These are phyloP conservation scores for Penicillium herquei DNA, from an alignment of 495 filamentous ascomycete species.

Conservation along the genomic window DNA sequence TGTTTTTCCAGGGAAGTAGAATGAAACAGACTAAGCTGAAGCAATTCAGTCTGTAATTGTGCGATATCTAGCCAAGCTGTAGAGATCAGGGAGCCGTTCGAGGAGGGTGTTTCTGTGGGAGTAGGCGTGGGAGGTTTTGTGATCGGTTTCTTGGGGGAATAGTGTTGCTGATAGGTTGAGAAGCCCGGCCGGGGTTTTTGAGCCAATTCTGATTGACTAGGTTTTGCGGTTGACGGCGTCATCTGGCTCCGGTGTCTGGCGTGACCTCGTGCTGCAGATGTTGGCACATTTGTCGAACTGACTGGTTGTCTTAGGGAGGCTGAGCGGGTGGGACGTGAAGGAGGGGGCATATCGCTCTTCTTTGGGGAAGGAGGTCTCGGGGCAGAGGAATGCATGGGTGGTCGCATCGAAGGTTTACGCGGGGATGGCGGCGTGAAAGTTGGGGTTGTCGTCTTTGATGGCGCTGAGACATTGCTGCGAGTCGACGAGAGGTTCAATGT, in stretches of 20 bases:
- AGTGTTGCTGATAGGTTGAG: constrained; percentile 67
- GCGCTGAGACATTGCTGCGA: constrained; percentile 15
- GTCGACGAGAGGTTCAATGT: constrained; percentile 22
- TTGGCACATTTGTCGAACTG: constrained; percentile 10
- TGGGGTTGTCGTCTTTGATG: constrained; percentile 18
- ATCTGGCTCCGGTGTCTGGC: constrained; percentile 41
- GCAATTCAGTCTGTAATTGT: constrained; percentile 66
- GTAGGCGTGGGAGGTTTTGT: constrained; percentile 53
- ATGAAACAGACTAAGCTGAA: constrained; percentile 71
- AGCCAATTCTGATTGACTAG: constrained; percentile 7
- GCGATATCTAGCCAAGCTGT: constrained; percentile 58
- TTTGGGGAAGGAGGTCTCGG: constrained; percentile 33
- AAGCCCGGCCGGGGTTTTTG: constrained; percentile 51
- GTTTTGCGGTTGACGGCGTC: constrained; percentile 17
- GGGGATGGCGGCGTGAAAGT: constrained; percentile 28
- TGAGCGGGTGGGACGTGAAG: constrained; percentile 35
- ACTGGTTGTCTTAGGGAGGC: constrained; percentile 42
- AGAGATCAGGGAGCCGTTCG: constrained; percentile 22
- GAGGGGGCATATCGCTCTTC: constrained; percentile 40
- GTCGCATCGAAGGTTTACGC: constrained; percentile 20
- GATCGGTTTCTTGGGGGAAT: constrained; percentile 62
- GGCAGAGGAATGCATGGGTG: constrained; percentile 12
- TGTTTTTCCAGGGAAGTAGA: constrained; percentile 35
- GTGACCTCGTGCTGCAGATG: constrained; percentile 27
- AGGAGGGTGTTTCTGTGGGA: constrained; percentile 6